These are phyloP conservation scores for Coprinopsis marcescibilis DNA, from an alignment of 768 basidiomycete genomes.

Conservation along the genomic window DNA sequence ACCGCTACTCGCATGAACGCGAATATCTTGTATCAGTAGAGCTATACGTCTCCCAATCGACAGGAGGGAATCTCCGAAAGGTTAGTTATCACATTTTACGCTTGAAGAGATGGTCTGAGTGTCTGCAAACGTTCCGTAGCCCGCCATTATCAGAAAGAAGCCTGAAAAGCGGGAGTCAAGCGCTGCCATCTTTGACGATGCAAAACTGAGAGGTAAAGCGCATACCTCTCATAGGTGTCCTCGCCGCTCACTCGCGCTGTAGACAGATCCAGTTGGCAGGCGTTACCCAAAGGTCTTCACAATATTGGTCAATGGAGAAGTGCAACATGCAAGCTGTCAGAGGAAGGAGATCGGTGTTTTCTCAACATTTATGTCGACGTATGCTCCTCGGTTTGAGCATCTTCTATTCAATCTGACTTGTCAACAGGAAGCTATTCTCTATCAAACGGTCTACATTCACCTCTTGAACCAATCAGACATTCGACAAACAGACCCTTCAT, in stretches of 20 bases:
- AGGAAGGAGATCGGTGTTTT: slow-evolving; percentile 62
- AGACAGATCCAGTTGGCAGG: slow-evolving; percentile 76
- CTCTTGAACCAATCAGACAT: slow-evolving; percentile 76
- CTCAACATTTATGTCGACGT: slow-evolving; percentile 76
- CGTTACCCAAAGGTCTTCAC: slow-evolving; percentile 44
- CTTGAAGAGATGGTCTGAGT: slow-evolving; percentile 3
- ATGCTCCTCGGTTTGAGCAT: slow-evolving; percentile 19
- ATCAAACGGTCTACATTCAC: slow-evolving; percentile 69
- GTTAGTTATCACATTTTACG: slow-evolving; percentile 26
- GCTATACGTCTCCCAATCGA: slow-evolving; percentile 52
- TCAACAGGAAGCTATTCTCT: slow-evolving; percentile 63
- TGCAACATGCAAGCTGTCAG: slow-evolving; percentile 64
- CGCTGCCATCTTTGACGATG: slow-evolving; percentile 32
- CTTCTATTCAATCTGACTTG: slow-evolving; percentile 14
- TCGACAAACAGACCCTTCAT: slow-evolving; percentile 64
- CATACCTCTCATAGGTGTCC: not conserved
- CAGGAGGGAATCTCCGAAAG: slow-evolving; percentile 50
- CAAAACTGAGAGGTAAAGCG: slow-evolving; percentile 55
- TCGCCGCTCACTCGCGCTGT: slow-evolving; percentile 5
- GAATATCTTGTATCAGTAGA: slow-evolving; percentile 63
- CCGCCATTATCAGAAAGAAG: slow-evolving; percentile 45
- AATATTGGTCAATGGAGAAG: slow-evolving; percentile 63
- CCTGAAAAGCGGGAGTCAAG: slow-evolving; percentile 45
- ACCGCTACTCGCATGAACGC: slow-evolving; percentile 17
- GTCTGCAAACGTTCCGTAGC: slow-evolving; percentile 23